Evolutionary conservation across 495 filamentous ascomycete species (phyloP).

Genomic region (Rhypophila decipiens): DNA sequence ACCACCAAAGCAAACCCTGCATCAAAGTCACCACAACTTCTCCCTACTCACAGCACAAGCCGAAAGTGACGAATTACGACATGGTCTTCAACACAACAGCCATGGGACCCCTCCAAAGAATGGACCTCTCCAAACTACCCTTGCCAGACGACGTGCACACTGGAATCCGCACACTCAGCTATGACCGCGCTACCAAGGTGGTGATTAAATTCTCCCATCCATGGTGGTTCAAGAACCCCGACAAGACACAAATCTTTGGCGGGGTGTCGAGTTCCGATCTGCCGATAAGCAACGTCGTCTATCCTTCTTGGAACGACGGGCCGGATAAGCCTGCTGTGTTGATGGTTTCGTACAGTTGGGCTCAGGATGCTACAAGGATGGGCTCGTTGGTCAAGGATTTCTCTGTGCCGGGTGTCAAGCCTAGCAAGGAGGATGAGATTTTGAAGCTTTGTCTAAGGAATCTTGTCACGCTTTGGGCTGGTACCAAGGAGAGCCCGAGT

Average conservation of each 20-base stretch:
- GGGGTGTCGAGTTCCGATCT: conserved; percentile 31
- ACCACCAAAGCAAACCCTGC: background rate
- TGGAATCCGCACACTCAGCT: conserved; percentile 23
- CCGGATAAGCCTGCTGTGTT: conserved; percentile 28
- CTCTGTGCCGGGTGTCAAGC: conserved; percentile 23
- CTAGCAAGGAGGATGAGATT: conserved; percentile 4
- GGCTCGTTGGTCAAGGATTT: conserved; percentile 22
- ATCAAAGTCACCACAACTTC: too few species aligned
- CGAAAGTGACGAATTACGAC: conserved; percentile 13
- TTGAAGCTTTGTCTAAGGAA: conserved; percentile 7
- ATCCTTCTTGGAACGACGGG: conserved; percentile 36
- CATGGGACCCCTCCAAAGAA: conserved; percentile 20
- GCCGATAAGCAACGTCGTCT: conserved; percentile 33
- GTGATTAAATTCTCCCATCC: conserved; percentile 24
- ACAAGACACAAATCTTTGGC: conserved; percentile 15
- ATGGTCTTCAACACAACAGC: conserved; percentile 25
- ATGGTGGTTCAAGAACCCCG: conserved; percentile 21
- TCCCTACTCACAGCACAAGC: background rate
- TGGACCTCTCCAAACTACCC: conserved; percentile 18
- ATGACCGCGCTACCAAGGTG: conserved; percentile 26
- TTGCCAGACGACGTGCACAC: conserved; percentile 17
- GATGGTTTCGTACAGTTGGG: conserved; percentile 37
- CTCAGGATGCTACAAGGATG: conserved; percentile 33
- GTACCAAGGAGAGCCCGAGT: background rate
- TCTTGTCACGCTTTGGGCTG: conserved; percentile 5